These are phyloP conservation scores for Obba rivulosa DNA, from an alignment of 768 basidiomycete species.

Conservation along the genomic window DNA sequence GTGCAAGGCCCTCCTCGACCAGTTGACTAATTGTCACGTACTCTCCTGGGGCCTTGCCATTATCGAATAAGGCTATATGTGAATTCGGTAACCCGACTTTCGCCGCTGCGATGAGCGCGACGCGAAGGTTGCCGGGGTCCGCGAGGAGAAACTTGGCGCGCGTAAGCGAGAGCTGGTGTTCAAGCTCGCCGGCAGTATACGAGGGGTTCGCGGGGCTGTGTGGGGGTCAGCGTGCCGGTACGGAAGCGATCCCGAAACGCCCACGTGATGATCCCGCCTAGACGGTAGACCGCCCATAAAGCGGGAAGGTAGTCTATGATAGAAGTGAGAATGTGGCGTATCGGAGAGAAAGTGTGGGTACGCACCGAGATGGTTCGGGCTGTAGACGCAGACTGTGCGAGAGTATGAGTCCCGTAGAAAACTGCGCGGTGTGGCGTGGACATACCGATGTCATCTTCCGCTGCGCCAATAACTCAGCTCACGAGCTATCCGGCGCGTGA, in stretches of 20 bases:
- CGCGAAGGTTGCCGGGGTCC: slow-evolving; percentile 18
- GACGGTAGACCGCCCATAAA: too few relatives aligned
- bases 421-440: too few relatives aligned
- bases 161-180: slow-evolving; percentile 24
- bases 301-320: not conserved
- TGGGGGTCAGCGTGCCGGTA: not conserved
- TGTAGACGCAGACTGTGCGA: slow-evolving; percentile 53
- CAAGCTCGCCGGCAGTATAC: slow-evolving; percentile 26
- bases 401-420: too few relatives aligned
- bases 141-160: slow-evolving; percentile 22
- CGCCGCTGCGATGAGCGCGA: slow-evolving; percentile 18
- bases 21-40: slow-evolving; percentile 40
- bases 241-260: not conserved
- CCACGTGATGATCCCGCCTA: too few relatives aligned
- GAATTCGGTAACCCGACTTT: slow-evolving; percentile 16
- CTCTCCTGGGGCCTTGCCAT: not conserved
- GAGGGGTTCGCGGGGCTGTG: slow-evolving; percentile 25
- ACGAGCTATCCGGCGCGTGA: not conserved
- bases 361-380: slow-evolving; percentile 38
- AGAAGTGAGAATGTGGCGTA: not conserved
- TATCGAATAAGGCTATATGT: slow-evolving; percentile 18
- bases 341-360: not conserved
- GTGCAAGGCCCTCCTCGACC: slow-evolving; percentile 42
- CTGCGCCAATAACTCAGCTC: slow-evolving; percentile 20
- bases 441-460: slow-evolving; percentile 48